Conservation (phyloP, 768 basidiomycete genomes). For the Aureoboletus auriporus region DNA sequence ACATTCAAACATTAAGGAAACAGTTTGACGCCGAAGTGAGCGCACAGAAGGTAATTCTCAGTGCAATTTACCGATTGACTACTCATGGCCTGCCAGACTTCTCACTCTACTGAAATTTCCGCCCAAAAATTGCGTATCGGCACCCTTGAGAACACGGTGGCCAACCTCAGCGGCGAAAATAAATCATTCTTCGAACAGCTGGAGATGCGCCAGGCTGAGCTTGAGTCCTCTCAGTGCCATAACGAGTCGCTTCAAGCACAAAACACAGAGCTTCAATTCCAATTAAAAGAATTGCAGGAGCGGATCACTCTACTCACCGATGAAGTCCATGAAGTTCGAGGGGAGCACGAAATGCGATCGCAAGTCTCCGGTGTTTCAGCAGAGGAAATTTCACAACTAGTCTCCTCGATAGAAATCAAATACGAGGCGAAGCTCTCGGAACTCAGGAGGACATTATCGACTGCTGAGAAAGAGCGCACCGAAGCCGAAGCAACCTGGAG, state of each 20-base stretch:
- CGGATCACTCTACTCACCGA: slow-evolving; percentile 67
- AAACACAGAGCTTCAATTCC: slow-evolving; percentile 82
- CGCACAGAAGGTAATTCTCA: slow-evolving; percentile 56
- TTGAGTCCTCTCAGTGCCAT: slow-evolving; percentile 77
- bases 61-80: slow-evolving; percentile 4
- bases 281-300: slow-evolving; percentile 77
- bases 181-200: slow-evolving; percentile 80
- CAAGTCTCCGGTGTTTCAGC: slow-evolving; percentile 43
- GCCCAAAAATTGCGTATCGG: slow-evolving; percentile 58
- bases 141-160: slow-evolving; percentile 67
- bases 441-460: slow-evolving; percentile 56
- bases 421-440: slow-evolving; percentile 76
- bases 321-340: slow-evolving; percentile 61
- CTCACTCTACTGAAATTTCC: slow-evolving; percentile 64
- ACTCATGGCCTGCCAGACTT: slow-evolving; percentile 42
- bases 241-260: slow-evolving; percentile 73
- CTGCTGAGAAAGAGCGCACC: slow-evolving; percentile 76
- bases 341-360: slow-evolving; percentile 47
- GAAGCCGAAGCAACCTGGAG: slow-evolving; percentile 91
- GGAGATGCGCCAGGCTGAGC: slow-evolving; percentile 84
- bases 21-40: slow-evolving; percentile 78
- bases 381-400: slow-evolving; percentile 67
- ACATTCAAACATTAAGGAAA: slow-evolving; percentile 55
- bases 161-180: slow-evolving; percentile 69
- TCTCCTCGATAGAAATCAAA: slow-evolving; percentile 70